Percentiles rank a stretch among this genome's conserved stretches.
These are phyloP conservation scores for Ajuga reptans DNA, from an alignment of 305 asterid genomes.

Conservation along the genomic window DNA sequence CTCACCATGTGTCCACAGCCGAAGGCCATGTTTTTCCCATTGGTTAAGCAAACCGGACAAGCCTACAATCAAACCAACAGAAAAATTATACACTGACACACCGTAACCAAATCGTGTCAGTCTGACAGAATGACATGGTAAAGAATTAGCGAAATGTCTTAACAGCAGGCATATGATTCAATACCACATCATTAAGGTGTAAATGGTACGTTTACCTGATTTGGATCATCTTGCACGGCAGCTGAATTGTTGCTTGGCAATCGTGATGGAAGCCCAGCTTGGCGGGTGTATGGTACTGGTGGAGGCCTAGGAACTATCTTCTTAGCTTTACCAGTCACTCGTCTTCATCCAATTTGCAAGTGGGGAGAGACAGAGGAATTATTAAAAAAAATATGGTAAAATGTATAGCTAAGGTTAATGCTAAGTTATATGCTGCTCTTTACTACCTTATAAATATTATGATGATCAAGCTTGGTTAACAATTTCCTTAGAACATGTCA, in stretches of 20 bases:
- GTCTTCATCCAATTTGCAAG: slow-evolving; percentile 36
- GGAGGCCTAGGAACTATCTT: slow-evolving; percentile 54
- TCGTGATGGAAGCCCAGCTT: slow-evolving; percentile 24
- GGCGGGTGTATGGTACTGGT: slow-evolving; percentile 43
- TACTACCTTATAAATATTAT: slow-evolving; percentile 7
- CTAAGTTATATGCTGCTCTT: slow-evolving; percentile 2
- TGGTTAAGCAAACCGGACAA: slow-evolving; percentile 68
- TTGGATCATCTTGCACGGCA: slow-evolving; percentile 38
- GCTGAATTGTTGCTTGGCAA: slow-evolving; percentile 27
- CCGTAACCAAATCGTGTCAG: too few relatives aligned
- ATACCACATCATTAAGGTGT: neutral
- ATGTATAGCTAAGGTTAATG: neutral
- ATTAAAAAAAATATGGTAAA: neutral
- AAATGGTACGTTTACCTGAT: slow-evolving; percentile 40
- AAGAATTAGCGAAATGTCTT: neutral
- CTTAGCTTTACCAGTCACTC: slow-evolving; percentile 52
- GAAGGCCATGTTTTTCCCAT: slow-evolving; percentile 57
- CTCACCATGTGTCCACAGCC: slow-evolving; percentile 78
- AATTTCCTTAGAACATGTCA: neutral
- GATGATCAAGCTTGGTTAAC: neutral
- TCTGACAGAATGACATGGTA: too few relatives aligned
- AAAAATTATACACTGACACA: neutral
- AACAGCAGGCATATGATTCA: neutral
- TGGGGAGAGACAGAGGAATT: slow-evolving; percentile 3
- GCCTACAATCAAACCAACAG: slow-evolving; percentile 33